These are phyloP conservation scores for Meripilus lineatus DNA, from an alignment of 1,284 basidiomycete species.

Conservation along the genomic window DNA sequence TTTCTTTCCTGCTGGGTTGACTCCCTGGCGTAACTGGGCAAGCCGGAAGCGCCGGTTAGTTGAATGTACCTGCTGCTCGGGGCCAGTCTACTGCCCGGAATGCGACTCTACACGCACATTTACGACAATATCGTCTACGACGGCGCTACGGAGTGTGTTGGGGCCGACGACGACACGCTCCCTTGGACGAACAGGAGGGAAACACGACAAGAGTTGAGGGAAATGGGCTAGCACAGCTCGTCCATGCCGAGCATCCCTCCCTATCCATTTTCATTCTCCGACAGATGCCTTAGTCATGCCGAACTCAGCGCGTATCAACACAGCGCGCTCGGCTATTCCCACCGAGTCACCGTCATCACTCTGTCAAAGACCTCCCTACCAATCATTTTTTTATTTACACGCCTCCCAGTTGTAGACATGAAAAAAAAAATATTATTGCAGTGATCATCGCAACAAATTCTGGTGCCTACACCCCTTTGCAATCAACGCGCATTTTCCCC, in stretches of 20 bases:
- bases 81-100: too few relatives aligned
- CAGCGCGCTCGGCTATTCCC: too few relatives aligned
- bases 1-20: not conserved
- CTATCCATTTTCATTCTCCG: not conserved
- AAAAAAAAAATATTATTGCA: too few relatives aligned
- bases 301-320: conserved; percentile 7
- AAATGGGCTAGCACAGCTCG: not conserved
- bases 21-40: not conserved
- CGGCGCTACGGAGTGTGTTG: too few relatives aligned
- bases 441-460: too few relatives aligned
- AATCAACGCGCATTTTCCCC: not conserved
- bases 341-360: too few relatives aligned
- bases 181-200: not conserved
- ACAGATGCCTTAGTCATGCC: not conserved
- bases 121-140: too few relatives aligned
- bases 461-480: too few relatives aligned
- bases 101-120: too few relatives aligned
- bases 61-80: not conserved
- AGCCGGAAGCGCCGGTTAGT: conserved; percentile 5
- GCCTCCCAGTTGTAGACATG: too few relatives aligned
- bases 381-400: too few relatives aligned
- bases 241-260: not conserved
- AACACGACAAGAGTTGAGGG: not conserved
- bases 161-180: not conserved
- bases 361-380: too few relatives aligned